Percentiles rank a stretch among this genome's conserved stretches.
These are phyloP conservation scores for Fraxinus ornus DNA, from an alignment of 305 asterid genomes.

Conservation along the genomic window DNA sequence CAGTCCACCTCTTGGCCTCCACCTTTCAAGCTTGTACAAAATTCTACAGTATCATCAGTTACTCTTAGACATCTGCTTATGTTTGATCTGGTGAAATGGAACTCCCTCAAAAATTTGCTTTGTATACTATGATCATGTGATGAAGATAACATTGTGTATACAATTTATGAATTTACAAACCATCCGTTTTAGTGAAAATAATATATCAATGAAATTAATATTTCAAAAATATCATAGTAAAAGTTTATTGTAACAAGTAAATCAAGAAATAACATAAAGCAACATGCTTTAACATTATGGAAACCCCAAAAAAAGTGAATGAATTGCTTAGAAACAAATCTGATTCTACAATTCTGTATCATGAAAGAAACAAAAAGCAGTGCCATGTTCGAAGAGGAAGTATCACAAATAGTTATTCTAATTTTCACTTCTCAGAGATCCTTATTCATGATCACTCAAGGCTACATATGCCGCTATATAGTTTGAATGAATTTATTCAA, in stretches of 20 bases:
- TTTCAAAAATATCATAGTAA: neutral
- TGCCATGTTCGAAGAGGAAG: neutral
- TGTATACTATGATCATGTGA: neutral
- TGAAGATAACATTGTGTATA: neutral
- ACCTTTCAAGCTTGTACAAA: constrained; percentile 61
- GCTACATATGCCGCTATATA: neutral
- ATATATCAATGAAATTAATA: neutral
- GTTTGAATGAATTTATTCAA: neutral
- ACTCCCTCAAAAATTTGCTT: neutral
- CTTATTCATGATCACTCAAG: neutral
- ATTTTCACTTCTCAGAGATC: neutral
- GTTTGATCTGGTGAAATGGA: neutral
- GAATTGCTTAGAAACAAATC: neutral
- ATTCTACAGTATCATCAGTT: neutral
- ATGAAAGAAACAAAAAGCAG: neutral
- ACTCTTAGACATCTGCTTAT: neutral
- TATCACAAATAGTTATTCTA: neutral
- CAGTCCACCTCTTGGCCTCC: constrained; percentile 95
- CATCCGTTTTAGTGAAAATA: neutral
- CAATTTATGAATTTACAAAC: neutral
- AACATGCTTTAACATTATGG: constrained; percentile 9
- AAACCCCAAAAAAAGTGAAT: neutral
- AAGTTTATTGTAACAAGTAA: neutral
- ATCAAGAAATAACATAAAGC: neutral
- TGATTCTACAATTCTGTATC: neutral